Percentiles rank a stretch among this genome's conserved stretches.
Conservation (phyloP, 192 early-diverging fungal species). For the Backusella westeae region DNA sequence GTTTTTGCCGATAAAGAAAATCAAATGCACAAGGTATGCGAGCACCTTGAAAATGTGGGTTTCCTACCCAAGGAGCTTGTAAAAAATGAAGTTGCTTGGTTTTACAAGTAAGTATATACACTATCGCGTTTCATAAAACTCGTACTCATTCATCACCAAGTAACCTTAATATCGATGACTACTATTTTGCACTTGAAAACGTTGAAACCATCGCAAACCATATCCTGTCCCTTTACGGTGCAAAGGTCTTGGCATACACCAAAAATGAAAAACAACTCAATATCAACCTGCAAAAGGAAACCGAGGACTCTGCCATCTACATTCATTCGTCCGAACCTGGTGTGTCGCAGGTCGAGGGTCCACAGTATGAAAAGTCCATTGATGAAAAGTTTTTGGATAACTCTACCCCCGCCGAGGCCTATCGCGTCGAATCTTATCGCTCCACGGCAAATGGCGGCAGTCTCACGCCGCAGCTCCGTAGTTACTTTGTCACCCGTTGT, state of each 20-base stretch:
- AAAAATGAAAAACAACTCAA: conserved; percentile 78
- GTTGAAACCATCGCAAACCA: conserved; percentile 91
- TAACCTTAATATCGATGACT: conserved; percentile 96
- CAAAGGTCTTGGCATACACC: conserved; percentile 93
- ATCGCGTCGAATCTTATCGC: conserved; percentile 94
- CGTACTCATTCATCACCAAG: conserved; percentile 35
- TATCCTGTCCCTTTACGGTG: conserved; percentile 95
- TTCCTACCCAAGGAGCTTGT: conserved; percentile 90
- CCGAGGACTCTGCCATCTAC: conserved; percentile 88
- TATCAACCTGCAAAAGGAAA: conserved; percentile 89
- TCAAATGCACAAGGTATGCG: conserved; percentile 85
- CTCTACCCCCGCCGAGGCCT: conserved; percentile 69
- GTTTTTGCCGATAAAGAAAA: conserved; percentile 89
- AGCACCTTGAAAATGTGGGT: conserved; percentile 81
- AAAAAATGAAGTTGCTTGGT: conserved; percentile 88
- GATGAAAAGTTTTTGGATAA: conserved; percentile 89
- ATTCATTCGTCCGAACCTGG: conserved; percentile 96
- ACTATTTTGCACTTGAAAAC: conserved; percentile 93
- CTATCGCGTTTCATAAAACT: neutral
- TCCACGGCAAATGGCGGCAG: conserved; percentile 61
- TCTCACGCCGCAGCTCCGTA: conserved; percentile 85
- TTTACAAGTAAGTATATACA: conserved; percentile 38
- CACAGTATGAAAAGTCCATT: conserved; percentile 85
- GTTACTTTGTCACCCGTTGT: conserved; percentile 93
- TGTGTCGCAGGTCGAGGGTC: conserved; percentile 81